phyloP scores from a whole-genome alignment of 2,329 filamentous ascomycete genomes.

The Pseudocercospora fuligena region DNA sequence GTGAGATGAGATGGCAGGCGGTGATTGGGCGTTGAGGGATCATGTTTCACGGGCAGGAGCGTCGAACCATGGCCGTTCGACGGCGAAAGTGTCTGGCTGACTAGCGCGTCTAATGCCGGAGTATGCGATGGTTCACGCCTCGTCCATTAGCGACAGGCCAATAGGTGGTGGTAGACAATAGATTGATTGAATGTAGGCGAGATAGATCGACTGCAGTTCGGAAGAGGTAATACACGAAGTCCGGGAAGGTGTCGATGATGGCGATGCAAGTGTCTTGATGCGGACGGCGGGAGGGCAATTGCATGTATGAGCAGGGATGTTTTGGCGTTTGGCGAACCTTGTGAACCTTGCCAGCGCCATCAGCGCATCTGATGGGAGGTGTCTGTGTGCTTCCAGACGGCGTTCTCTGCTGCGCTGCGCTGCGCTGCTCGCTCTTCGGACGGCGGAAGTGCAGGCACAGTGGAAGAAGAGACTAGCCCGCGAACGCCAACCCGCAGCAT shows the following conservation, averaged over 20 bases:
- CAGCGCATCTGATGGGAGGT: neutral
- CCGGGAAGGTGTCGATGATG: neutral
- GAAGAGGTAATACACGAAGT: neutral
- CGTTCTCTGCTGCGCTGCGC: neutral
- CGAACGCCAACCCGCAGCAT: neutral
- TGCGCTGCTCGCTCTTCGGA: neutral
- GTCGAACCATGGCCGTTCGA: conserved; percentile 1
- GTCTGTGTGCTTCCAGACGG: neutral
- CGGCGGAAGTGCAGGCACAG: neutral
- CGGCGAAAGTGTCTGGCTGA: neutral
- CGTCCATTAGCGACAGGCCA: neutral
- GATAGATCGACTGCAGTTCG: neutral
- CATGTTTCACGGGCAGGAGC: neutral
- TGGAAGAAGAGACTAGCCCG: neutral
- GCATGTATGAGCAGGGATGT: neutral
- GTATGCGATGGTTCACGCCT: neutral
- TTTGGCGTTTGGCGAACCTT: neutral
- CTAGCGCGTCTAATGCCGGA: conserved; percentile 1
- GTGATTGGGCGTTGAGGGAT: neutral
- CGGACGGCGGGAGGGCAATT: neutral
- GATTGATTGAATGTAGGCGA: neutral
- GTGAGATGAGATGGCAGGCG: neutral
- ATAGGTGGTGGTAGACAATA: neutral
- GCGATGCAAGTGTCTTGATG: neutral
- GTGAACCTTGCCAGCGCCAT: conserved; percentile 1